Evolutionary conservation across 352 stramenopile species (phyloP).

Genomic region (Pythium folliculosum): DNA sequence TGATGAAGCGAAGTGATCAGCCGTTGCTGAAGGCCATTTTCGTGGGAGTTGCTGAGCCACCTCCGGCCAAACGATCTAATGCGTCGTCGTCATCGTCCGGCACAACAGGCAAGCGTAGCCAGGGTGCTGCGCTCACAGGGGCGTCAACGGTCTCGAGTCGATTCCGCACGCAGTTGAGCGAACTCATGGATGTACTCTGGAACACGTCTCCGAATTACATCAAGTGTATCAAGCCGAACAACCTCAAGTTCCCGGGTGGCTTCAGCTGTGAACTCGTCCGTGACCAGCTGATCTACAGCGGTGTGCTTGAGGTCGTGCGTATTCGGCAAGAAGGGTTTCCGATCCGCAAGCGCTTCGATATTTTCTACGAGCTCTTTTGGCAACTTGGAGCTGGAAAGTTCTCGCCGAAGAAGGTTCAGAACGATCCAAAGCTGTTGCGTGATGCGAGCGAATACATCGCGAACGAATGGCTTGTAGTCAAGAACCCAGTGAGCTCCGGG

Average conservation of each 20-base stretch:
- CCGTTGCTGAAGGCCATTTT: constrained; percentile 72
- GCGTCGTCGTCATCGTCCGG: constrained; percentile 1
- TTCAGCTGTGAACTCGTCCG: constrained; percentile 89
- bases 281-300: constrained; percentile 91
- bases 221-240: constrained; percentile 96
- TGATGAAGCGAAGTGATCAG: constrained; percentile 68
- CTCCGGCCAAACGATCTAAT: constrained; percentile 20
- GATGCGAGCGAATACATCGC: constrained; percentile 55
- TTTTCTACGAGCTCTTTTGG: constrained; percentile 80
- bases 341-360: constrained; percentile 74
- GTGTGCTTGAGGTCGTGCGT: constrained; percentile 92
- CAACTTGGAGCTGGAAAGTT: constrained; percentile 40
- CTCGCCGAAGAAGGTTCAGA: constrained; percentile 26
- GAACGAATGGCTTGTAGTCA: constrained; percentile 43
- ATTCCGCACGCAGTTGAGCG: constrained; percentile 74
- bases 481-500: constrained; percentile 3
- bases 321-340: constrained; percentile 92
- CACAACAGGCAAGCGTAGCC: constrained; percentile 15
- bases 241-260: constrained; percentile 87
- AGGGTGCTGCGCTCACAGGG: constrained; percentile 42
- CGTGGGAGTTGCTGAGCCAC: constrained; percentile 4
- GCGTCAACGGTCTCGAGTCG: constrained; percentile 70
- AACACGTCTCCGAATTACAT: constrained; percentile 93
- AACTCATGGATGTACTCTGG: constrained; percentile 84
- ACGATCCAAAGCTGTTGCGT: constrained; percentile 28